Conservation (phyloP, 108 stramenopile species). For the Nannochloropsis gaditana region DNA sequence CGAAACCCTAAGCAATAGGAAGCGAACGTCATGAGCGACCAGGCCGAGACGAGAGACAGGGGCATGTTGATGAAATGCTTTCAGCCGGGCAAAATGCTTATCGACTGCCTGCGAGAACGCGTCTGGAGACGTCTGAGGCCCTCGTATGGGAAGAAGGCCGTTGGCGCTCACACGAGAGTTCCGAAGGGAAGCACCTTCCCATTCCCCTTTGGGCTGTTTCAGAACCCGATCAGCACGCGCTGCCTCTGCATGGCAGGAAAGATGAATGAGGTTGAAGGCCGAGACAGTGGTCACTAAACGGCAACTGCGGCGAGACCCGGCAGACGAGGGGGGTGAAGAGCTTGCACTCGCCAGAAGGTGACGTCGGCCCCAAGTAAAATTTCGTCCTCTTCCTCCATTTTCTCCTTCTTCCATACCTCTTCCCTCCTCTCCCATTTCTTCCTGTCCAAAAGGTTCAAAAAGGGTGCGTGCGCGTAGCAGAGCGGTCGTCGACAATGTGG, state of each 20-base stretch:
- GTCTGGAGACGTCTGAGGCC: slow-evolving; percentile 39
- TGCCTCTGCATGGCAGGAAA: slow-evolving; percentile 48
- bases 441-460: slow-evolving; percentile 13
- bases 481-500: slow-evolving; percentile 12
- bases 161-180: slow-evolving; percentile 51
- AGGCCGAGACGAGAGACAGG: slow-evolving; percentile 29
- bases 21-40: slow-evolving; percentile 44
- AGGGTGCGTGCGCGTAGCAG: slow-evolving; percentile 14
- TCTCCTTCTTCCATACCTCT: neutral
- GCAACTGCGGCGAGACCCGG: neutral
- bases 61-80: slow-evolving; percentile 25
- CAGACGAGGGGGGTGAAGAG: neutral
- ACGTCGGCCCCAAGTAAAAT: neutral
- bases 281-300: slow-evolving; percentile 36
- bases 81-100: slow-evolving; percentile 48
- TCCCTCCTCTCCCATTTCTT: slow-evolving; percentile 14
- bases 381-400: neutral
- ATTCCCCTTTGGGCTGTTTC: slow-evolving; percentile 45
- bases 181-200: slow-evolving; percentile 54
- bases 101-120: slow-evolving; percentile 39
- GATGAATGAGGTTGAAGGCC: slow-evolving; percentile 42
- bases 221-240: slow-evolving; percentile 44
- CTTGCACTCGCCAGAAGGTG: neutral
- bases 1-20: slow-evolving; percentile 47
- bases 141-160: slow-evolving; percentile 42